Conservation (phyloP, 257 asterid species). For the Solanum paucissectum region DNA sequence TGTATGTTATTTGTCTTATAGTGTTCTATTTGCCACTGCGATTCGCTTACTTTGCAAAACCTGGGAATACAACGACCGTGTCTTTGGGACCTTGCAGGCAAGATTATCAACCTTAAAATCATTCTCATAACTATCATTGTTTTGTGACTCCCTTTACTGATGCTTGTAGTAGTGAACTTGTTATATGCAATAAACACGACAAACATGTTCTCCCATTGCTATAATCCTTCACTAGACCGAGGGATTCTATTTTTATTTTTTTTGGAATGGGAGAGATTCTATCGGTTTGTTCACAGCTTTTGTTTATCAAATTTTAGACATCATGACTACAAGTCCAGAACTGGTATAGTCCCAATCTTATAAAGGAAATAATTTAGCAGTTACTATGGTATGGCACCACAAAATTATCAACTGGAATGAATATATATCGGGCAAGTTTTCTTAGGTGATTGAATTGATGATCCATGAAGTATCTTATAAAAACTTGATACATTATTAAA, state of each 20-base stretch:
- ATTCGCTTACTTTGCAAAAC: slow-evolving; percentile 84
- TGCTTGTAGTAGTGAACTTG: background rate
- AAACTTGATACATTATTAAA: background rate
- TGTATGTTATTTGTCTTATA: slow-evolving; percentile 17
- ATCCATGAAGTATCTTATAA: background rate
- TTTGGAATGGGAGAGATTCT: background rate
- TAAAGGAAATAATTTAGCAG: background rate
- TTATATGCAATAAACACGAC: background rate
- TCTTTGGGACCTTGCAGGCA: slow-evolving; percentile 86
- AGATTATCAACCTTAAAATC: slow-evolving; percentile 9
- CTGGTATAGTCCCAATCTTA: background rate
- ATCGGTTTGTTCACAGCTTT: background rate
- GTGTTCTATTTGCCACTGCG: slow-evolving; percentile 73
- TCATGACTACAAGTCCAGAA: background rate
- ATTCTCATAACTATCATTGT: background rate
- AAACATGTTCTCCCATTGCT: background rate
- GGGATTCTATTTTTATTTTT: background rate
- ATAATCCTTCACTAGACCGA: background rate
- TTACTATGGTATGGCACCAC: background rate
- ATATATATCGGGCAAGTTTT: background rate
- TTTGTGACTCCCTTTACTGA: background rate
- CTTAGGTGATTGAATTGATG: background rate
- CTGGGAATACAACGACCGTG: slow-evolving; percentile 90
- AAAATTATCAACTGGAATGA: background rate
- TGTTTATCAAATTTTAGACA: background rate